Evolutionary conservation across 2,329 filamentous ascomycete species (phyloP).

Genomic region (Geosmithia putterillii): DNA sequence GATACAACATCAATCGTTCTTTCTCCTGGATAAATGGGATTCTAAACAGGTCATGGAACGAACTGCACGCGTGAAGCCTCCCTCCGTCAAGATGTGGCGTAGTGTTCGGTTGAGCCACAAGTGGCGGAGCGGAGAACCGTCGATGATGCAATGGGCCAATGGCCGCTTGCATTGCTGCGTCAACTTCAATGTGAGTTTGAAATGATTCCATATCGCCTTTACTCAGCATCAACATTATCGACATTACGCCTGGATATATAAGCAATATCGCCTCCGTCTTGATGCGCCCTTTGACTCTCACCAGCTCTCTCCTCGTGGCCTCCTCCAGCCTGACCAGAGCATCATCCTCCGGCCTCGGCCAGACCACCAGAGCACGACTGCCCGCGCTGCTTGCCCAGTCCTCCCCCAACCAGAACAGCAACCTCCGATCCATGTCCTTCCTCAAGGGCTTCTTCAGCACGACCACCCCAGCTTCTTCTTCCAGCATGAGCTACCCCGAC

Average conservation of each 20-base stretch:
- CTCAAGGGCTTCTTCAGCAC: conserved; percentile 64
- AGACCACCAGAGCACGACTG: conserved; percentile 1
- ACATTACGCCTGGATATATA: too few relatives aligned
- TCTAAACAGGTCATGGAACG: too few relatives aligned
- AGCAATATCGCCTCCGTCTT: too few relatives aligned
- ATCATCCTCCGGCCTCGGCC: conserved; percentile 8
- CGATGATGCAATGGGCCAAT: background rate
- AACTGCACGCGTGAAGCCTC: too few relatives aligned
- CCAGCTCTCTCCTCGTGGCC: conserved; percentile 33
- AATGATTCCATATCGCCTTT: too few relatives aligned
- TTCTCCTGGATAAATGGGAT: too few relatives aligned
- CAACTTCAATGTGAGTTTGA: too few relatives aligned
- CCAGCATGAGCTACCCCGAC: conserved; percentile 64
- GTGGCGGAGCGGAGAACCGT: background rate
- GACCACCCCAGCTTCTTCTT: conserved; percentile 28
- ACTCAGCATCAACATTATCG: too few relatives aligned
- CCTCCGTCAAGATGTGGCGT: background rate
- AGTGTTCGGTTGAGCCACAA: background rate
- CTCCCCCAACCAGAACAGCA: conserved; percentile 12
- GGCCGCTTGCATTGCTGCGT: background rate
- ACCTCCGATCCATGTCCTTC: conserved; percentile 56
- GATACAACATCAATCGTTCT: too few relatives aligned
- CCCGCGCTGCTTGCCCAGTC: conserved; percentile 2
- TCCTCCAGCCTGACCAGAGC: conserved; percentile 31
- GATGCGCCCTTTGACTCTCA: conserved; percentile 38